Evolutionary conservation across 2,329 filamentous ascomycete species (phyloP).

Genomic region (Diaporthe eres): DNA sequence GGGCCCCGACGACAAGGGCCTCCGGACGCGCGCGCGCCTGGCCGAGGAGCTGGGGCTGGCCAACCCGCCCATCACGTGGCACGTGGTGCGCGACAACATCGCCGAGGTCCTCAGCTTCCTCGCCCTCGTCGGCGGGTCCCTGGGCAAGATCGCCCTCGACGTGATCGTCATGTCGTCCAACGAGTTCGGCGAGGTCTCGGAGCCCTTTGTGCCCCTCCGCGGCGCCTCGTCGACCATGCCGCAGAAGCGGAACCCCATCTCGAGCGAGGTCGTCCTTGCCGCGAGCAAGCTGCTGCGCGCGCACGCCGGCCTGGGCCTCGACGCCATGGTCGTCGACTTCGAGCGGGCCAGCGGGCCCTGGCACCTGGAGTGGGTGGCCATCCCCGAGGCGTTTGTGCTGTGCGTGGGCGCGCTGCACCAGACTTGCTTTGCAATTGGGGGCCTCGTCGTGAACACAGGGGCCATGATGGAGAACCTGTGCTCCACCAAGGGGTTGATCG

Average conservation of each 20-base stretch:
- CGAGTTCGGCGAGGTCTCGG: slow-evolving; percentile 67
- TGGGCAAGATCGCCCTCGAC: slow-evolving; percentile 70
- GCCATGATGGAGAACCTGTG: slow-evolving; percentile 65
- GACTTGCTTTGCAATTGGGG: slow-evolving; percentile 66
- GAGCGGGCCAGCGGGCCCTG: slow-evolving; percentile 71
- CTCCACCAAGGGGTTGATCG: slow-evolving; percentile 66
- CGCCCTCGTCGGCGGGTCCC: slow-evolving; percentile 64
- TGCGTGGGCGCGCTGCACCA: slow-evolving; percentile 67
- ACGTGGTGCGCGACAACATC: slow-evolving; percentile 67
- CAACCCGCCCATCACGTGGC: slow-evolving; percentile 70
- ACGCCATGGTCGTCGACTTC: slow-evolving; percentile 71
- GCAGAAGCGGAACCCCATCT: slow-evolving; percentile 72
- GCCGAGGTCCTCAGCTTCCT: slow-evolving; percentile 66
- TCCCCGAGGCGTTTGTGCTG: slow-evolving; percentile 68
- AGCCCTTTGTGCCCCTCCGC: slow-evolving; percentile 68
- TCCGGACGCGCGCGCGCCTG: slow-evolving; percentile 59
- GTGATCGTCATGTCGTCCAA: slow-evolving; percentile 71
- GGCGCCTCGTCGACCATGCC: slow-evolving; percentile 71
- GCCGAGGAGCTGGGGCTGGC: slow-evolving; percentile 62
- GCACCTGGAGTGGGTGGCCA: slow-evolving; percentile 71
- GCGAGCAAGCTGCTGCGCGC: slow-evolving; percentile 67
- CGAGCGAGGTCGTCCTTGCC: slow-evolving; percentile 68
- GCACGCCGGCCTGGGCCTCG: slow-evolving; percentile 65
- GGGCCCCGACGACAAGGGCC: slow-evolving; percentile 60
- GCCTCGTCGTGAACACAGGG: slow-evolving; percentile 64